Conservation (phyloP, 768 basidiomycete species). For the Rickenella mellea region DNA sequence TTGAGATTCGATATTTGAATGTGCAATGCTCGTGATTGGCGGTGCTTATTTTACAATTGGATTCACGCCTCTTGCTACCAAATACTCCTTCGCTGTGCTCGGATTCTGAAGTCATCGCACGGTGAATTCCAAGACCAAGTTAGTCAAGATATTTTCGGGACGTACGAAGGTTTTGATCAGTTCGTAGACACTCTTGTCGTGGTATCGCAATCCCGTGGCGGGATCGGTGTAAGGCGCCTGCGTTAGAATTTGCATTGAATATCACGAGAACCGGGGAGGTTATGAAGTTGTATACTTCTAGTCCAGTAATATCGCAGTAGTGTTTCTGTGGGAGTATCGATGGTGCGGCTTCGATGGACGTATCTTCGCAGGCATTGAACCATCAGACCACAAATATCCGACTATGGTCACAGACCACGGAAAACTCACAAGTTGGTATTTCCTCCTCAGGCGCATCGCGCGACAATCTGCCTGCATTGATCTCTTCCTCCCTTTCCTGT, state of each 20-base stretch:
- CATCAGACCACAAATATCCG: no score
- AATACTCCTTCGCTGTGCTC: conserved; percentile 67
- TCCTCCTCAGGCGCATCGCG: conserved; percentile 51
- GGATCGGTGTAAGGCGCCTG: conserved; percentile 83
- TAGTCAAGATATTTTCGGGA: background rate
- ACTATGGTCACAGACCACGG: no score
- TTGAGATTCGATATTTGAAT: no score
- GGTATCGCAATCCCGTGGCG: conserved; percentile 67
- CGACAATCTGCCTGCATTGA: no score
- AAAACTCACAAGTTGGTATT: conserved; percentile 59
- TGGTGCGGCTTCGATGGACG: conserved; percentile 78
- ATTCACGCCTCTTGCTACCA: conserved; percentile 48
- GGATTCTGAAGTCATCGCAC: conserved; percentile 37
- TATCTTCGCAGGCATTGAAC: conserved; percentile 33
- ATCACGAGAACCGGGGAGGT: background rate
- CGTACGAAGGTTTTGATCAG: conserved; percentile 65
- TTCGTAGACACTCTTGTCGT: conserved; percentile 83
- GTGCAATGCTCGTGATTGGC: no score
- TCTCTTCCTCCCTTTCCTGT: conserved; percentile 40
- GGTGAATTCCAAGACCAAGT: background rate
- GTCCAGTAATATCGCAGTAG: conserved; percentile 81
- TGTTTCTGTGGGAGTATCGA: conserved; percentile 67
- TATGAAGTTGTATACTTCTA: conserved; percentile 40
- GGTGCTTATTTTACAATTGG: conserved; percentile 41
- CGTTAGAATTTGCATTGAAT: background rate